A percentile compares a stretch with the other conserved stretches of the same genome.
phyloP scores from a whole-genome alignment of 164 flowering plant genomes.

The Hamamelis virginiana region DNA sequence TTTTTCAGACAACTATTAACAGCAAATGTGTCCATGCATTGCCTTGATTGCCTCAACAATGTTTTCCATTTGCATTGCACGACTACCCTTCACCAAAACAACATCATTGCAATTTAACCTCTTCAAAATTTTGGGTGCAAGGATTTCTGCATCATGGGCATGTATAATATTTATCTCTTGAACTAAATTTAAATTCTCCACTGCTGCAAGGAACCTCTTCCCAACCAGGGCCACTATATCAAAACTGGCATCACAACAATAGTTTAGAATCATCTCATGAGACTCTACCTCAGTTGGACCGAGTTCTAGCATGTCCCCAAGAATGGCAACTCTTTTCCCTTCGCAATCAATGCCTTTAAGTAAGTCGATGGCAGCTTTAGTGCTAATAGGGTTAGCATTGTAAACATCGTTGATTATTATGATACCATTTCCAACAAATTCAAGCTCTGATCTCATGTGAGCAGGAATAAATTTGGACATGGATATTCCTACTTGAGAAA shows the following conservation, averaged over 20 bases:
- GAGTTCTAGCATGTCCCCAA: slow-evolving; percentile 42
- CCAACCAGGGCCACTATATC: slow-evolving; percentile 34
- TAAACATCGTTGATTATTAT: slow-evolving; percentile 32
- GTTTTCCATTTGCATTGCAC: slow-evolving; percentile 31
- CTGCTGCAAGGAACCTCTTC: slow-evolving; percentile 23
- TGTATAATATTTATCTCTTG: slow-evolving; percentile 16
- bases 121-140: slow-evolving; percentile 18
- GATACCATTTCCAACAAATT: slow-evolving; percentile 28
- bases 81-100: slow-evolving; percentile 41
- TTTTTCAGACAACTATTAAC: too few species aligned
- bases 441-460: slow-evolving; percentile 32
- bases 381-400: slow-evolving; percentile 37
- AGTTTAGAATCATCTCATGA: slow-evolving; percentile 24
- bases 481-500: slow-evolving; percentile 27
- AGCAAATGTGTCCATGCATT: not conserved
- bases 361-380: slow-evolving; percentile 28
- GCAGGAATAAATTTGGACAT: slow-evolving; percentile 30
- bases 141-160: slow-evolving; percentile 16
- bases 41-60: slow-evolving; percentile 27
- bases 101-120: slow-evolving; percentile 21
- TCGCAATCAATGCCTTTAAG: slow-evolving; percentile 27
- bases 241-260: slow-evolving; percentile 21
- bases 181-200: slow-evolving; percentile 20
- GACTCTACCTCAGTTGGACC: slow-evolving; percentile 24
- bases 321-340: slow-evolving; percentile 32